Base-by-base conservation (phyloP, 148 eudicot genomes). In the Fagopyrum homotropicum region DNA sequence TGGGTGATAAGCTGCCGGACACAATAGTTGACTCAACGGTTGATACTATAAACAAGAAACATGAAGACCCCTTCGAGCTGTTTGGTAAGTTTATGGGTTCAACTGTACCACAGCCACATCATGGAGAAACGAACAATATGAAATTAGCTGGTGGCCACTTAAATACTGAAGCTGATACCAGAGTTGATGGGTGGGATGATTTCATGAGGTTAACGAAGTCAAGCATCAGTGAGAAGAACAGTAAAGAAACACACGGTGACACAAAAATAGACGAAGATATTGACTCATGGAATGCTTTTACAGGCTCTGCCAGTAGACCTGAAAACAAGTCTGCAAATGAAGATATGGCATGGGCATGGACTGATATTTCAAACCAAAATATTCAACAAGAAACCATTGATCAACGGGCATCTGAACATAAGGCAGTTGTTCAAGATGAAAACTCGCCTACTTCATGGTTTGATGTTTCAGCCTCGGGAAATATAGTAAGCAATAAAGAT, bases 101-200 rank as follows among this genome's bases (percentile, higher is more conserved):
- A 61, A 46, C 26, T 77, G 49, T 19, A 77, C 69, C 49, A 50
- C 78, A 69, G 60, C 73, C 61, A 46, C 74, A 61, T 76, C 73
- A 61, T 9, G 75, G 63, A 45, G 19, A 77, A 63, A 60, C 17
- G 69, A 82, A 72, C 60, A 73, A 26, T 45, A 43, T 72, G 5
- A 57, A 72, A 69, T 69, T 72, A 45, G 76, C 77, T 77, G 80
- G 75, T 26, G 77, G 51, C 64, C 66, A 64, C 71, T 44, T 78
- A 54, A 57, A 46, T 7, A 52, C 55, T 69, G 84, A 74, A 75
- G 81, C 64, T 69, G 72, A 72, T 77, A 82, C 78, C 72, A 63
- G 81, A n/a, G 73, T 76, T 83, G 87, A 78, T 81, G 82, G 70
- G 9, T 86, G 88, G 91, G 80, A 85, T 81, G 85, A 81, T 77